Base-by-base conservation (phyloP, 768 basidiomycete species). In the Cubamyces sp. region DNA sequence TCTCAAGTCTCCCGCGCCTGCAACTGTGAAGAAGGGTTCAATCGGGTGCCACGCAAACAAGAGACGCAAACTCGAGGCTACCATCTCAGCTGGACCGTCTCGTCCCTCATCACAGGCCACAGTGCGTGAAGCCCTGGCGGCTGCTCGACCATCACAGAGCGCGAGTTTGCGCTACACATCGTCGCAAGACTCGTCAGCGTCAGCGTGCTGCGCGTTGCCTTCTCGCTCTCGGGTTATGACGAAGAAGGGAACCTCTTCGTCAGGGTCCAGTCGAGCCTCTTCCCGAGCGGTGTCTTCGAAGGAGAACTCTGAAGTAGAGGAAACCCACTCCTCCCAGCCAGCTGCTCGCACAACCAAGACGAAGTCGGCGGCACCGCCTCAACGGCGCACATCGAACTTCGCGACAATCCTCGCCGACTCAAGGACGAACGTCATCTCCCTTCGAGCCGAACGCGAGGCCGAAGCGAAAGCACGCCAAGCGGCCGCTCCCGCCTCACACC, bases 361-460 rank as follows among this genome's bases (percentile, higher is more conserved):
- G 39, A 37, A 5, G 11, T 7, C 30, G 21, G 15, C 19, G 14
- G 67, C 69, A 34, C 69, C 69, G 12, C 52, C 47, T 1, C 39
- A 21, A 9, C 42, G 28, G 8, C 57, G 64, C n/a, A 14, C 47
- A 26, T 34, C 56, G 18, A 60, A 53, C 50, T 81, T 81, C 59
- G 62, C 69, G 28, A 78, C 80, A 21, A 64, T 81, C 18, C 66
- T 81, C 25, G 73, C 79, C 5, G 76, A 81, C 41, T 78, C 81
- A 14, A 73, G 75, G 40, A 72, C 62, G 39, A 75, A 77, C 39
- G 71, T 77, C 21, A 72, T 76, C 21, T 66, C 69, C 16, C 66
- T 82, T 54, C 79, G 78, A 18, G 61, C 69, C 12, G 69, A 66
- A 21, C 62, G 65, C 46, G 58, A 45, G 19, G 46, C 46, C 12